Base-by-base conservation (phyloP, 441 rosid species). In the Gossypium gossypioides region DNA sequence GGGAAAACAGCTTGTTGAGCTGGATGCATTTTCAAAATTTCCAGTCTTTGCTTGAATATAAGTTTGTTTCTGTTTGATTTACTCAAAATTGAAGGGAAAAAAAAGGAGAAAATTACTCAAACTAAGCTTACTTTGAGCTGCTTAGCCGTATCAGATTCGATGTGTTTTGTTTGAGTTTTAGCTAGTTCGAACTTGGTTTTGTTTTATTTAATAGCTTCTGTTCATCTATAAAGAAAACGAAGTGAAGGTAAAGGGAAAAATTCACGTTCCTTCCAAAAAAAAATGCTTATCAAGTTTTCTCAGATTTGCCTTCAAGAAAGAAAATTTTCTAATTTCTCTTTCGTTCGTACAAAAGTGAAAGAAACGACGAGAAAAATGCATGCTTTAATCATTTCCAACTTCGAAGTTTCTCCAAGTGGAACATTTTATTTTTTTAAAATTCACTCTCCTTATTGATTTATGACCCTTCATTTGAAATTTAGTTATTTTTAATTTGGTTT, bases 1-100 rank as follows among this genome's bases (percentile, higher is more conserved):
- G 64, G 42, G 73, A 37, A 69, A 37, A 55, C 44, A 66, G 56
- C 56, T 46, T 6, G 5, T 24, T 46, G 40, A 46, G 70, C 70
- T 24, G 19, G 56, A 46, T 13, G 7, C 22, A 46, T 66, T 22
- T 66, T 46, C 40, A 7, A 15, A 2, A 37, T 68, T 27, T 22
- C 32, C 4, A 18, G 0, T 21, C 65, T 21, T 44, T 42, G 16
- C 40, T 62, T 18, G 19, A 51, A 24, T 27, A 1, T 58, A 6
- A 21, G 52, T 5, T 42, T 6, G 27, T 76, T 72, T 27, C 32
- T 25, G 40, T 56, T 68, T 74, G 62, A 48, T 76, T 76, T 12
- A 34, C 32, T 74, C 57, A 63, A 73, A 78, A 65, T 29, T 55
- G 24, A 24, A 19, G 68, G 1, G 32, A n/a, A 21, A 40, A 22